Evolutionary conservation across 345 rosid species (phyloP), one percentile per base, ranked within the genome.

Genomic region (Bretschneidera sinensis): DNA sequence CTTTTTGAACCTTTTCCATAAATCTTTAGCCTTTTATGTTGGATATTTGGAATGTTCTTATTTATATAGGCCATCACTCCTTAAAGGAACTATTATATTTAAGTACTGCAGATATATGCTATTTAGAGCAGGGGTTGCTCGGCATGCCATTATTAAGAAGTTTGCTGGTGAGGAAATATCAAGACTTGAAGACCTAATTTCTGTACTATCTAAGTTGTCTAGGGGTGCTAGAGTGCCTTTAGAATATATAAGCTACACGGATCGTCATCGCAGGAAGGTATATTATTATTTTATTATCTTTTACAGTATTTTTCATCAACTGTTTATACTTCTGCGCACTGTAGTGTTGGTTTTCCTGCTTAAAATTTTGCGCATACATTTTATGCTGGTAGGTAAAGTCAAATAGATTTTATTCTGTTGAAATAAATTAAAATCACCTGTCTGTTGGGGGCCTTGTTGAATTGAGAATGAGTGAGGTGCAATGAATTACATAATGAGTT

Each of bases 261-360:
- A 94, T 78, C 97, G 97, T 61, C 96, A 94, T 81, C 85, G 95
- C 60, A 79, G 83, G 72, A 94, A 94, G 99, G 99, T 94, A 70
- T 47, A 39, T 9, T 5, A 60, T 17, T 54, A 28, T 13, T 22
- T 8, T 50, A 23, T 63, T n/a, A n/a, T n/a, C n/a, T n/a, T 43
- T 45, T 57, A 21, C 17, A 24, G 43, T 10, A 0, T 16, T 59
- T 0, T 22, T 48, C 45, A 39, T 14, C 6, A 39, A 39, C 16
- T 28, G 33, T 39, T 39, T 39, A 39, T 39, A 39, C 10, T 39
- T 5, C 10, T 9, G 4, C 11, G 1, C 6, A 7, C 16, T 39
- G 45, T 13, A 39, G 6, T 39, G 4, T 39, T 39, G 45, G 45
- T 39, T 39, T 39, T 39, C 45, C 45, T 39, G 45, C 10, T 39